Base-by-base conservation (phyloP, 306 rosid species). In the cucumber (Cucumis sativus) region DNA sequence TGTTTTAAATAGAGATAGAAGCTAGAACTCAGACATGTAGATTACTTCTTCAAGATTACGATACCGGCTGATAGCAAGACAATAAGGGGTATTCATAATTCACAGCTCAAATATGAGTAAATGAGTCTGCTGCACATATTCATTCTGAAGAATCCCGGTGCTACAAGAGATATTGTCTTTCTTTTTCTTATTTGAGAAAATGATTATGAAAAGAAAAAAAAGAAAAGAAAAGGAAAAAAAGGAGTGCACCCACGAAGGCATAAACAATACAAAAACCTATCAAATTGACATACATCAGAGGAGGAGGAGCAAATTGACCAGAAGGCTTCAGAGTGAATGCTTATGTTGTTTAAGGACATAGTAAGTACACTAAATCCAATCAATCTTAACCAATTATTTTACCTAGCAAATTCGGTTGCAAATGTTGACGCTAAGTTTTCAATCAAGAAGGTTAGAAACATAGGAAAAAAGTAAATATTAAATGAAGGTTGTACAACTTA, bases 401-500 rank as follows among this genome's bases (percentile, higher is more conserved):
- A 41, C 74, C 30, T 2, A 20, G 12, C 16, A 68, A 68, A 12
- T 40, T 68, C 6, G 17, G 56, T 68, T 40, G 74, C 54, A 39
- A 40, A 66, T 39, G 47, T 18, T 17, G 21, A 37, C n/a, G 55
- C 74, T 68, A 43, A 41, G 20, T n/a, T 68, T 20, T n/a, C 17
- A 68, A 43, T 10, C 55, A 67, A 18, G 30, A 67, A 40, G 74
- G 52, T 6, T 62, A 62, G 43, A 71, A 49, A 45, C 25, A 70
- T 70, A 8, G 37, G 76, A 9, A 47, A 69, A 69, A 70, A 20
- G 33, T 47, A 15, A 47, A 4, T 28, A 16, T 5, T 8, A 13
- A 47, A 25, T 8, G 23, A 72, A 71, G 61, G 23, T 71, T 30
- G 23, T 51, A 35, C n/a, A 77, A 78, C 92, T 6, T 88, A 96